These are phyloP conservation scores for Vitis cinerea DNA, from an alignment of 164 flowering plant species.

Conservation along the genomic window DNA sequence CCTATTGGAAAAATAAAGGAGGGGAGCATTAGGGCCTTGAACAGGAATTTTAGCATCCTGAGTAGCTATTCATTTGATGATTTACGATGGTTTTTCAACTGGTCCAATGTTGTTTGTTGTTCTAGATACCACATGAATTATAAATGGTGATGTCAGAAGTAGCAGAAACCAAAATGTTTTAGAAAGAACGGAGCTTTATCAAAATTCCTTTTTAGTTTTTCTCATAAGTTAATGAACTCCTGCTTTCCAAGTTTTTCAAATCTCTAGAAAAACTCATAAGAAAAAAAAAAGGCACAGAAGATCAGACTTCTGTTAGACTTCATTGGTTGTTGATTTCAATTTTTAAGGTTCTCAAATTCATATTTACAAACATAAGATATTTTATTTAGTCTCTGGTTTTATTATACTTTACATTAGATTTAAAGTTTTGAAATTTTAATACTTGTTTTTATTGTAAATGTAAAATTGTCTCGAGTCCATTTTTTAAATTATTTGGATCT, in stretches of 20 bases:
- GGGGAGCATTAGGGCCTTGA: background rate
- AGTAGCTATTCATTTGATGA: background rate
- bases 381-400: no score
- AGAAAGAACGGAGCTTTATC: no score
- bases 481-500: constrained; percentile 1
- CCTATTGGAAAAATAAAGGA: background rate
- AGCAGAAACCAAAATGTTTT: background rate
- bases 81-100: background rate
- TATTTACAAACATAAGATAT: background rate
- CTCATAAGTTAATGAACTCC: no score
- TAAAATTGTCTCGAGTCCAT: background rate
- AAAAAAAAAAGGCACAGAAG: background rate
- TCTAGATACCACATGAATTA: background rate
- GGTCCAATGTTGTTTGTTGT: background rate
- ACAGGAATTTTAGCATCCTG: background rate
- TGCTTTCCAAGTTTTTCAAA: no score
- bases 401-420: background rate
- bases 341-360: background rate
- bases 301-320: background rate
- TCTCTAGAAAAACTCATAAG: no score
- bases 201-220: no score
- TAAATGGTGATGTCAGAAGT: background rate
- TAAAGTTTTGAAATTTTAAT: background rate
- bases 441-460: background rate
- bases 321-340: background rate